Base-by-base conservation (phyloP, 768 basidiomycete species). In the Amanita thiersii region DNA sequence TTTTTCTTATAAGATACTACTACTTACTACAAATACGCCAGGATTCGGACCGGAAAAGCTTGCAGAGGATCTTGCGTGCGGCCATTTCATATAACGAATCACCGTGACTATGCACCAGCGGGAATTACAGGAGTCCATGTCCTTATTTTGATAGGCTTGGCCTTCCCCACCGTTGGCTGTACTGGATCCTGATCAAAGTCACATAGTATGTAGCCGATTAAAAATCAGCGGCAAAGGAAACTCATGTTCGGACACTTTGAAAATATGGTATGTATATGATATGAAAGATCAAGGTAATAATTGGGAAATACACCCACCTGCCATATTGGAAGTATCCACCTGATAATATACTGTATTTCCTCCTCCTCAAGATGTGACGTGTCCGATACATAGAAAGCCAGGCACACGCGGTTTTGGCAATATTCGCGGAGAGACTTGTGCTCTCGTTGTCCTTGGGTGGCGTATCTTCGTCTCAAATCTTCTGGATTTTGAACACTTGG, bases 401-500 rank as follows among this genome's bases (percentile, higher is more conserved):
- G 32, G 33, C 32, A 35, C 40, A 15, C 32, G 26, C 26, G n/a
- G 6, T 28, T 28, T n/a, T 28, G 26, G 40, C 40, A 42, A 30
- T 42, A 42, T 42, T 42, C 40, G 40, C 40, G 40, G 40, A 31
- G 40, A 42, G 23, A n/a, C n/a, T n/a, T n/a, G n/a, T n/a, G n/a
- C n/a, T n/a, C n/a, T n/a, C n/a, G n/a, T n/a, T n/a, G n/a, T n/a
- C n/a, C n/a, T n/a, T n/a, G n/a, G n/a, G 40, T 24, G 32, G 24
- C 24, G 33, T 15, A 19, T 33, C 32, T 17, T 34, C 21, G 32
- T 42, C 35, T 4, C 20, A 30, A 35, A 25, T 31, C 21, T 8
- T n/a, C n/a, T n/a, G n/a, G n/a, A n/a, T n/a, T n/a, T n/a, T n/a
- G n/a, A n/a, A n/a, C n/a, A n/a, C n/a, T n/a, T n/a, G n/a, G n/a